phyloP scores from a whole-genome alignment of 768 basidiomycete species.

The Hygrophoropsis aurantiaca region DNA sequence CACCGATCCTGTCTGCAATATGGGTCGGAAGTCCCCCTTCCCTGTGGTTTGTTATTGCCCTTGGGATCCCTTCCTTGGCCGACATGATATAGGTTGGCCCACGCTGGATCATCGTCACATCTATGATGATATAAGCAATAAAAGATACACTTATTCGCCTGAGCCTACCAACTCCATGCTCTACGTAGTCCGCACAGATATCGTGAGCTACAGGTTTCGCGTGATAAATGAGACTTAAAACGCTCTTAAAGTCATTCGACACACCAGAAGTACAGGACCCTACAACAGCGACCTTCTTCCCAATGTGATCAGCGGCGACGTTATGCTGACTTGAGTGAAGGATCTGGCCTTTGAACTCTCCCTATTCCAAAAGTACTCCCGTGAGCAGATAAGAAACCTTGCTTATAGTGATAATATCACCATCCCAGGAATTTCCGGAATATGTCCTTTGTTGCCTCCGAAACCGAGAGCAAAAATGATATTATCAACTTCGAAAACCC shows the following conservation, averaged over 20 bases:
- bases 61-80: conserved; percentile 35
- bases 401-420: conserved; percentile 14
- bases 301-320: conserved; percentile 42
- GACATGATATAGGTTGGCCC: conserved; percentile 49
- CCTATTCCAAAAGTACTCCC: conserved; percentile 19
- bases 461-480: conserved; percentile 52
- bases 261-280: conserved; percentile 57
- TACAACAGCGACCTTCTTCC: conserved; percentile 61
- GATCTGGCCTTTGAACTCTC: conserved; percentile 48
- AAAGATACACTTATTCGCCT: not conserved
- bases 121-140: conserved; percentile 21
- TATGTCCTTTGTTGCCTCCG: conserved; percentile 39
- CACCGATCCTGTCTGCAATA: conserved; percentile 47
- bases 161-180: conserved; percentile 34
- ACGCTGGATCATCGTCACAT: conserved; percentile 61
- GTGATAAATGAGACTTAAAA: conserved; percentile 27
- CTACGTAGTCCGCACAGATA: conserved; percentile 41
- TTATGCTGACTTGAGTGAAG: conserved; percentile 51
- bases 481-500: conserved; percentile 40
- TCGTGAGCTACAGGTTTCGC: conserved; percentile 45
- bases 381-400: not conserved
- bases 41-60: conserved; percentile 35
- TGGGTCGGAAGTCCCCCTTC: conserved; percentile 45
- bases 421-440: conserved; percentile 41
- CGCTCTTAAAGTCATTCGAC: conserved; percentile 4